Evolutionary conservation across 2,329 filamentous ascomycete species (phyloP), one percentile per base, ranked within the genome.

Genomic region (Cladophialophora yegresii): DNA sequence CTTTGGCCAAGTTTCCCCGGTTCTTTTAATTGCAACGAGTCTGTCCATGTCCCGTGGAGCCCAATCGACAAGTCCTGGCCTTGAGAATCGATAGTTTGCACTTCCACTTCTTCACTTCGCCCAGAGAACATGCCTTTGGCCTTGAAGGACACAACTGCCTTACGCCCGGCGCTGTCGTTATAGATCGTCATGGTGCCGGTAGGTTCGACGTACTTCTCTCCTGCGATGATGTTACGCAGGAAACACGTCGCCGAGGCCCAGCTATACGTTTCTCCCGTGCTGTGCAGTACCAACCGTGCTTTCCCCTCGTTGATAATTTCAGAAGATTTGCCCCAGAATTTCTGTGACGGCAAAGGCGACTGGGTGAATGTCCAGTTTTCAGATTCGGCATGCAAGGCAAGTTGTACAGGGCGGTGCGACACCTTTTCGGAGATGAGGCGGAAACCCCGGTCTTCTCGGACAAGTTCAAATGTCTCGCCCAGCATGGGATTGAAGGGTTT

Each of bases 401-500:
- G 86, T 67, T 93, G 88, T 13, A 99, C 91, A 0, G 95, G 95
- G 3, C 95, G 89, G 76, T 99, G 95, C 16, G 87, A 90, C 7
- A 99, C 91, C 76, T 99, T 99, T 75, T 99, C 95, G 0, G 93
- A 91, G n/a, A 99, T 80, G 70, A 98, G 88, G 49, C 95, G 87
- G 78, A 96, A 96, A 0, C 92, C 92, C 62, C 88, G 86, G 70
- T 96, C 92, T 69, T 93, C 89, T 50, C 93, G 88, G 33, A 99
- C 85, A 40, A 99, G 85, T 77, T 99, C 95, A 75, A 87, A 99
- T 0, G 95, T 99, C 78, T 99, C 95, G 55, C 95, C 95, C 0
- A 99, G 86, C 80, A 99, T 89, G 2, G 95, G 95, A 72, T 97
- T 99, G 79, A 98, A 99, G 0, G 95, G 95, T 75, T 99, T 99